Base-by-base conservation (phyloP, 306 rosid genomes). In the Lablab purpureus region DNA sequence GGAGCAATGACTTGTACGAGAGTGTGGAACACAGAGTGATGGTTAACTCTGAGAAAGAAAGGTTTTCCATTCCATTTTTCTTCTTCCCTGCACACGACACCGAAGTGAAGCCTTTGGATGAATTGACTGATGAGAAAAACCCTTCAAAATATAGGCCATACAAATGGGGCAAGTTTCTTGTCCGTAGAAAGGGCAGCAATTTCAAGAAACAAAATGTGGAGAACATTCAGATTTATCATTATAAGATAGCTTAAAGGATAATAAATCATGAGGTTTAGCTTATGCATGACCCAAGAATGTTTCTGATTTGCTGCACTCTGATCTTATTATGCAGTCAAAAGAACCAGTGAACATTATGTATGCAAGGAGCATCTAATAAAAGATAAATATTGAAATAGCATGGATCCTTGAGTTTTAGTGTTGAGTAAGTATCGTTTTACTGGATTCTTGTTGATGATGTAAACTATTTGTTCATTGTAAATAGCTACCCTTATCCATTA, bases 1-100 rank as follows among this genome's bases (percentile, higher is more conserved):
- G 96, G 98, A 91, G 91, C 86, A 94, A 91, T 78, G 97, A 87
- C 14, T 75, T 66, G 5, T 94, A 91, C 45, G 90, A 91, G 83
- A 91, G 96, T 36, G 91, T 87, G 80, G 96, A 93, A 51, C 98
- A 93, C 76, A 82, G 97, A 32, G 98, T 46, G 71, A 80, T 82
- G 81, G 97, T 91, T 67, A 93, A 93, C 43, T 72, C 83, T 10
- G 84, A 49, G 74, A 91, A 66, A 76, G 96, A 85, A 47, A 88
- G 97, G 87, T 76, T 86, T 80, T 93, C 98, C 0, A 60, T 93
- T 58, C 96, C 98, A 0, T 90, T 36, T 63, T 88, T 88, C 85
- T 67, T 91, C 55, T 40, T 36, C 74, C 94, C 97, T 0, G 83
- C 91, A 5, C 89, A 85, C 19, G 28, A 86, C 54, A 78, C 80